phyloP scores from a whole-genome alignment of 371 early-diverging fungal species.

The Mucor saturninus region DNA sequence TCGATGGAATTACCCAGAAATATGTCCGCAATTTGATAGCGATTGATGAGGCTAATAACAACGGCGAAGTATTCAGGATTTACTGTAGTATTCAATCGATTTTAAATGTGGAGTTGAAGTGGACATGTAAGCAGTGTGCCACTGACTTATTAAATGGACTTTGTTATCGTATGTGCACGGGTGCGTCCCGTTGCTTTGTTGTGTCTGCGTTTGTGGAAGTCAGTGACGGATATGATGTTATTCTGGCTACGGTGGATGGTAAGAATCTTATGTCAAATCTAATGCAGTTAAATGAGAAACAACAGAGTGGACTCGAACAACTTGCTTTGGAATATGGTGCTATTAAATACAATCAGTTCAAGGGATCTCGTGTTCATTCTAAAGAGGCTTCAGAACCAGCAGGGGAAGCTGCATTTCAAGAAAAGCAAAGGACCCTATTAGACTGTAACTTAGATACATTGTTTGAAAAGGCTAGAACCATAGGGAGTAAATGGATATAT shows the following conservation, averaged over 20 bases:
- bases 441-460: constrained; percentile 7
- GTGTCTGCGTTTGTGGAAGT: constrained; percentile 28
- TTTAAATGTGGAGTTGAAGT: constrained; percentile 13
- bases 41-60: background rate
- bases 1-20: background rate
- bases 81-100: constrained; percentile 5
- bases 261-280: constrained; percentile 33
- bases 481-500: constrained; percentile 11
- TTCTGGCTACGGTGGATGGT: constrained; percentile 33
- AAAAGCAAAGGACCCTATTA: background rate
- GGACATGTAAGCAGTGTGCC: constrained; percentile 36
- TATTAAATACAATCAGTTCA: constrained; percentile 9
- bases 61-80: background rate
- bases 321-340: constrained; percentile 19
- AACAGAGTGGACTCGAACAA: constrained; percentile 23
- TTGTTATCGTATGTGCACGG: constrained; percentile 32
- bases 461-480: constrained; percentile 7
- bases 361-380: background rate
- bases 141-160: constrained; percentile 14
- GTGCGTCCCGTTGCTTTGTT: constrained; percentile 18
- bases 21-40: too few species aligned
- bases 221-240: constrained; percentile 31
- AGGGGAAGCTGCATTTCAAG: background rate
- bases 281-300: constrained; percentile 18
- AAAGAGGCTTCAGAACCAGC: background rate